Conservation (phyloP, 2,329 filamentous ascomycete species). For the Monilinia vaccinii-corymbosi region DNA sequence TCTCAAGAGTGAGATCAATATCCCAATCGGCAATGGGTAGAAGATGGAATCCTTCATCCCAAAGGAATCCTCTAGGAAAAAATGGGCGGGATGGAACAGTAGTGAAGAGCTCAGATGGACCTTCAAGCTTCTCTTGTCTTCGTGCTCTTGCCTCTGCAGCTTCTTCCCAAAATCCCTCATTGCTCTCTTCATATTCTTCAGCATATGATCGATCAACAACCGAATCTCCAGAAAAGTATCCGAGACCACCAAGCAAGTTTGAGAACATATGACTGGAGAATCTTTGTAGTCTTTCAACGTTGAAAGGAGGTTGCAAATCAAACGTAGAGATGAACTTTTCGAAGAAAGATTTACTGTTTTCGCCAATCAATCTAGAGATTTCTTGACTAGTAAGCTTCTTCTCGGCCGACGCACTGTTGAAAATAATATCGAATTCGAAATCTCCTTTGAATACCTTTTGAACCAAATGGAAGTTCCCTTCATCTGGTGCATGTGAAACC, state of each 20-base stretch:
- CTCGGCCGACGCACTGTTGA: slow-evolving; percentile 64
- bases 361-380: slow-evolving; percentile 60
- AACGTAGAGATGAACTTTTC: slow-evolving; percentile 67
- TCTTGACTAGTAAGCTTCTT: slow-evolving; percentile 49
- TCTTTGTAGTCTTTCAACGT: slow-evolving; percentile 58
- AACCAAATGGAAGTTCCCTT: slow-evolving; percentile 76
- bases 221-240: slow-evolving; percentile 86
- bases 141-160: slow-evolving; percentile 68
- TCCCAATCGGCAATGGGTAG: slow-evolving; percentile 92
- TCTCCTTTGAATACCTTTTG: slow-evolving; percentile 86
- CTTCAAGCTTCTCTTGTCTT: slow-evolving; percentile 61
- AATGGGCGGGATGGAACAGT: slow-evolving; percentile 88
- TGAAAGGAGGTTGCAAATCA: slow-evolving; percentile 67
- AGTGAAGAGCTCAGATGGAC: slow-evolving; percentile 82
- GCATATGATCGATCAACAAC: slow-evolving; percentile 86
- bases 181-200: slow-evolving; percentile 89
- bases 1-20: slow-evolving; percentile 74
- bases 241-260: slow-evolving; percentile 86
- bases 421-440: slow-evolving; percentile 91
- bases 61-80: slow-evolving; percentile 92
- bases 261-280: slow-evolving; percentile 91
- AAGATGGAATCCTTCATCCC: slow-evolving; percentile 97
- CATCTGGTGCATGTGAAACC: slow-evolving; percentile 56
- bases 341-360: slow-evolving; percentile 58
- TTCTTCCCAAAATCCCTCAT: slow-evolving; percentile 93